A percentile compares a stretch with the other conserved stretches of the same genome.
Evolutionary conservation across 106 monocot species (phyloP).

Genomic region (Allium cepa): DNA sequence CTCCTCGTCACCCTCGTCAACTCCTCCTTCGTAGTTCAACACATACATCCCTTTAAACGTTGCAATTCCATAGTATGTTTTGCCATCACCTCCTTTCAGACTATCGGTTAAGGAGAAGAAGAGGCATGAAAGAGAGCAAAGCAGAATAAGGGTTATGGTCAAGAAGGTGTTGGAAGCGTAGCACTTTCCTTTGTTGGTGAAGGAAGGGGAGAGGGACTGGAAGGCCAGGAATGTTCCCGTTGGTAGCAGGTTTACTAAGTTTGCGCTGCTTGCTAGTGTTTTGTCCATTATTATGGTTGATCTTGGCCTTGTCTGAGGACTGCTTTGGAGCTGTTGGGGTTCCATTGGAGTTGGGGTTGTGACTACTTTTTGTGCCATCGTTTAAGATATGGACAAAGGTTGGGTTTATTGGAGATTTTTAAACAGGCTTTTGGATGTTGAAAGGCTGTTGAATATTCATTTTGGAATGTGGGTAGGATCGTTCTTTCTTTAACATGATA

Average conservation of each 20-base stretch:
- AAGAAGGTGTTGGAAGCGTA: conserved; percentile 29
- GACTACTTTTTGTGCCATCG: too few species aligned
- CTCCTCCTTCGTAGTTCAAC: conserved; percentile 12
- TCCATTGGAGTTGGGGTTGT: too few species aligned
- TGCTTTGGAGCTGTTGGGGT: background rate
- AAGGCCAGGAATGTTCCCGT: conserved; percentile 45
- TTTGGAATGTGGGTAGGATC: too few species aligned
- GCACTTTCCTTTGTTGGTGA: conserved; percentile 49
- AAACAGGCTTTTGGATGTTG: too few species aligned
- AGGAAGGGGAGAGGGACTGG: conserved; percentile 35
- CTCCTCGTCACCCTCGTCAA: background rate
- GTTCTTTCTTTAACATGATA: too few species aligned
- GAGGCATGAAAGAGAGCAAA: conserved; percentile 36
- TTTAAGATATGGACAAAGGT: too few species aligned
- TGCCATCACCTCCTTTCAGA: conserved; percentile 34
- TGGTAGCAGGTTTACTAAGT: conserved; percentile 18
- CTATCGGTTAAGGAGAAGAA: conserved; percentile 72
- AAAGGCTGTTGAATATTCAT: too few species aligned
- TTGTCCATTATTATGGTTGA: too few species aligned
- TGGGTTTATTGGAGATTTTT: too few species aligned
- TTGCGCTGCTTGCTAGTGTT: too few species aligned
- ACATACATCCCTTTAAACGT: conserved; percentile 25
- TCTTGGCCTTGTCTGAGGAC: background rate
- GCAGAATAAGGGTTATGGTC: conserved; percentile 19
- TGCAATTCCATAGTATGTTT: conserved; percentile 52